phyloP scores from a whole-genome alignment of 371 early-diverging fungal species.

The Umbelopsis sp. region DNA sequence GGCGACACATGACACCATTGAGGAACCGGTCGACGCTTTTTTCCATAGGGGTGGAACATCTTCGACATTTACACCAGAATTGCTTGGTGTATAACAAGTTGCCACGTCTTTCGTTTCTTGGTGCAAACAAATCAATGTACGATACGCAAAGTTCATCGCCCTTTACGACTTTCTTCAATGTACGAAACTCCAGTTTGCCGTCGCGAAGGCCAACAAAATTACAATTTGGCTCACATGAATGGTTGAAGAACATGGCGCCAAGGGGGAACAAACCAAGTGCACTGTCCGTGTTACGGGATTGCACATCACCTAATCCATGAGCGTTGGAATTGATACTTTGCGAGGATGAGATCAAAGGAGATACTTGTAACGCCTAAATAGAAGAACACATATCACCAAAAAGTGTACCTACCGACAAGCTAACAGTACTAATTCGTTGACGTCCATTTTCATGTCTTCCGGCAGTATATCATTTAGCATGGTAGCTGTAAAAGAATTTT shows the following conservation, averaged over 20 bases:
- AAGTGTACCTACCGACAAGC: constrained; percentile 56
- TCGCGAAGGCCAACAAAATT: constrained; percentile 56
- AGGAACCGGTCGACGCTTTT: constrained; percentile 69
- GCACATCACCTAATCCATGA: constrained; percentile 56
- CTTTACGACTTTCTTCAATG: constrained; percentile 56
- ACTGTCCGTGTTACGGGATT: constrained; percentile 58
- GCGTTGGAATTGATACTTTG: constrained; percentile 63
- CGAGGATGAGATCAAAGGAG: neutral
- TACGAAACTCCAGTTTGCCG: constrained; percentile 61
- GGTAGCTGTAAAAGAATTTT: constrained; percentile 24
- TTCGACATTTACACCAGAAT: constrained; percentile 75
- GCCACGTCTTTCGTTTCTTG: constrained; percentile 70
- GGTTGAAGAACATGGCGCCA: constrained; percentile 63
- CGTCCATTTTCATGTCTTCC: constrained; percentile 42
- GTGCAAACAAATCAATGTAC: constrained; percentile 69
- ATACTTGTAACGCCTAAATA: neutral
- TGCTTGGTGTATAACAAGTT: constrained; percentile 62
- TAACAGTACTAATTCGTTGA: constrained; percentile 58
- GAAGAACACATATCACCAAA: neutral
- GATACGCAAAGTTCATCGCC: constrained; percentile 65
- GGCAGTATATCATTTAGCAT: constrained; percentile 52
- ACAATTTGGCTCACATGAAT: constrained; percentile 74
- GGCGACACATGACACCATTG: constrained; percentile 65
- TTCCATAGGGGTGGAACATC: constrained; percentile 64
- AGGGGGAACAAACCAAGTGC: constrained; percentile 69